phyloP scores from a whole-genome alignment of 306 rosid species.

The Sicyos baderoa region DNA sequence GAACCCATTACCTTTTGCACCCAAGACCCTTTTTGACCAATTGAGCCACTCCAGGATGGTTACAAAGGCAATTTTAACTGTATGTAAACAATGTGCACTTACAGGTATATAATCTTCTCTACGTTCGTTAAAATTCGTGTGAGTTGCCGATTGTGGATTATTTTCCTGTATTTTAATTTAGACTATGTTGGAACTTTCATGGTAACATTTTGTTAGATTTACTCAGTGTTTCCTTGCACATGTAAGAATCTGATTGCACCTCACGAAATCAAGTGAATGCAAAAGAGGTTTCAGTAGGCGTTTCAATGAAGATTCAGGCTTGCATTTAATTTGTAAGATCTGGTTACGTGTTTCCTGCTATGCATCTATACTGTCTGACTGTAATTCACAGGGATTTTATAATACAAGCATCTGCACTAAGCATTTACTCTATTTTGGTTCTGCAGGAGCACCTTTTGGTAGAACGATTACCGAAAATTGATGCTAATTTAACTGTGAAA shows the following conservation, averaged over 20 bases:
- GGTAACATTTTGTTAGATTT: slow-evolving; percentile 63
- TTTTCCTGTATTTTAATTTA: slow-evolving; percentile 17
- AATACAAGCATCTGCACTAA: slow-evolving; percentile 23
- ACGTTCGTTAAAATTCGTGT: slow-evolving; percentile 32
- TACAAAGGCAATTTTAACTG: background rate
- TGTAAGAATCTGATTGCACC: slow-evolving; percentile 86
- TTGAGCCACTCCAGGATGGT: too few species aligned
- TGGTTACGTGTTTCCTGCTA: slow-evolving; percentile 49
- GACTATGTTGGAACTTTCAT: slow-evolving; percentile 38
- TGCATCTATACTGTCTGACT: slow-evolving; percentile 23
- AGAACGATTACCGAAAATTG: background rate
- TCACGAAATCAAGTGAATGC: slow-evolving; percentile 76
- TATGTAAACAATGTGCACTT: background rate
- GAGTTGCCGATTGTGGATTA: slow-evolving; percentile 30
- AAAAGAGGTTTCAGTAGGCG: slow-evolving; percentile 94
- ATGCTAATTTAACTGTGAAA: slow-evolving; percentile 14
- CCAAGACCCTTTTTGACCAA: too few species aligned
- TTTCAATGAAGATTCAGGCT: slow-evolving; percentile 93
- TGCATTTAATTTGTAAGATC: slow-evolving; percentile 96
- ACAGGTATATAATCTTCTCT: background rate
- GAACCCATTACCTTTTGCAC: too few species aligned
- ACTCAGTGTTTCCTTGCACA: slow-evolving; percentile 64
- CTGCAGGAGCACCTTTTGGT: slow-evolving; percentile 25
- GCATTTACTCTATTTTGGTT: slow-evolving; percentile 12
- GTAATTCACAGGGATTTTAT: background rate